Conservation (phyloP, 2,329 filamentous ascomycete species). For the Teratosphaeria pseudoeucalypti region DNA sequence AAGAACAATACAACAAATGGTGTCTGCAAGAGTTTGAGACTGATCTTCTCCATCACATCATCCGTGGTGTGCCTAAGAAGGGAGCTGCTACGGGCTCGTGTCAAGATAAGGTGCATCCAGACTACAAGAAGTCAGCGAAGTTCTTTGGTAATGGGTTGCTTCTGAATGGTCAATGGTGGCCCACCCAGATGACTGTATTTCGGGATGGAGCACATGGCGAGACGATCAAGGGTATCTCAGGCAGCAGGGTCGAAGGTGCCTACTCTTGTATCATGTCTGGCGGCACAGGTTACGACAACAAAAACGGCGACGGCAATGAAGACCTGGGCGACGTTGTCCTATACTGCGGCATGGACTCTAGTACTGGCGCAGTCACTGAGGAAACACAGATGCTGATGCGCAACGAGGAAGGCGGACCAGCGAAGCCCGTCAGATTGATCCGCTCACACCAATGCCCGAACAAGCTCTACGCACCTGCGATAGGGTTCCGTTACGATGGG, state of each 20-base stretch:
- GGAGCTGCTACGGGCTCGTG: background rate
- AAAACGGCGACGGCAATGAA: background rate
- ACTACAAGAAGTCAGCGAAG: slow-evolving; percentile 13
- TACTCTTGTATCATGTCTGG: slow-evolving; percentile 46
- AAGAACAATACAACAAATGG: slow-evolving; percentile 40
- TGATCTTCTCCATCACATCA: slow-evolving; percentile 38
- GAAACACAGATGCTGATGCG: slow-evolving; percentile 36
- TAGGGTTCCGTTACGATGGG: slow-evolving; percentile 49
- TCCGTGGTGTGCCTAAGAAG: slow-evolving; percentile 7
- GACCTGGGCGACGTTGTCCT: slow-evolving; percentile 41
- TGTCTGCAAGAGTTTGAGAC: slow-evolving; percentile 30
- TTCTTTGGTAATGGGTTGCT: slow-evolving; percentile 32
- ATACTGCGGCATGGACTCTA: slow-evolving; percentile 43
- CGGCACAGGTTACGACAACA: slow-evolving; percentile 33
- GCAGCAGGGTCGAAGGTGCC: slow-evolving; percentile 36
- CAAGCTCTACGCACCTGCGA: slow-evolving; percentile 33
- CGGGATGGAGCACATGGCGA: slow-evolving; percentile 46
- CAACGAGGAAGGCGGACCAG: slow-evolving; percentile 19
- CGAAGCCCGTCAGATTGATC: slow-evolving; percentile 40
- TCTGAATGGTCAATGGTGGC: slow-evolving; percentile 45
- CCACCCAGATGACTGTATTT: slow-evolving; percentile 40
- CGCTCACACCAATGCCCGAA: slow-evolving; percentile 34
- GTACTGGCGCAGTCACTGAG: slow-evolving; percentile 23
- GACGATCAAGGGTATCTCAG: slow-evolving; percentile 42
- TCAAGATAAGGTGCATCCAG: background rate